These are phyloP conservation scores for Clonostachys rosea DNA, from an alignment of 2,329 filamentous ascomycete species.

Conservation along the genomic window DNA sequence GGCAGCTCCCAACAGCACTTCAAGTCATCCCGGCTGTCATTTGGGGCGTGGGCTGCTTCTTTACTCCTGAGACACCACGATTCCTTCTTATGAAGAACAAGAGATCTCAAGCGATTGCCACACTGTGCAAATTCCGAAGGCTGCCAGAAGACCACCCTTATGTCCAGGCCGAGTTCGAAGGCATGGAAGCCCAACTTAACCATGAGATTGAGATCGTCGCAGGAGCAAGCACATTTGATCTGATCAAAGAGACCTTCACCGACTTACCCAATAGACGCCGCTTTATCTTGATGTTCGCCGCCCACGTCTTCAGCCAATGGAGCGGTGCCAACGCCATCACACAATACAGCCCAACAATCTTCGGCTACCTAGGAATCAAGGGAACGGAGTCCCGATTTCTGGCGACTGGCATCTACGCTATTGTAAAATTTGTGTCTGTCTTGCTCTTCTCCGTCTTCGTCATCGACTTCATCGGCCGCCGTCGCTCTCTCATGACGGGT, in stretches of 20 bases:
- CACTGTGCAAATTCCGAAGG: constrained; percentile 11
- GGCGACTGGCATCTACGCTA: constrained; percentile 15
- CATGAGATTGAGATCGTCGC: constrained; percentile 24
- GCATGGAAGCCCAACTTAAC: constrained; percentile 21
- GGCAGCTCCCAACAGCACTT: constrained; percentile 16
- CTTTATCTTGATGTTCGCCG: constrained; percentile 20
- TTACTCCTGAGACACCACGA: constrained; percentile 16
- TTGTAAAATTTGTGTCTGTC: constrained; percentile 18
- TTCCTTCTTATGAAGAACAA: constrained; percentile 14
- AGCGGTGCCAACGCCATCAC: constrained; percentile 20
- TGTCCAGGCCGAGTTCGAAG: constrained; percentile 14
- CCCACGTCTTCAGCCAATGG: constrained; percentile 18
- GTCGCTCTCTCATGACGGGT: constrained; percentile 23
- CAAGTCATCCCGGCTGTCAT: constrained; percentile 15
- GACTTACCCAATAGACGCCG: constrained; percentile 16
- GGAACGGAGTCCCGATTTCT: constrained; percentile 14
- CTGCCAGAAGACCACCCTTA: constrained; percentile 19
- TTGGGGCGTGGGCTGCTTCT: constrained; percentile 14
- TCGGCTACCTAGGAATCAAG: constrained; percentile 16
- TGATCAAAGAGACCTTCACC: constrained; percentile 24
- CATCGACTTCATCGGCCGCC: constrained; percentile 20
- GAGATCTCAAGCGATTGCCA: constrained; percentile 7
- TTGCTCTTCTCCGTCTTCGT: constrained; percentile 18
- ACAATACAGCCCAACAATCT: constrained; percentile 18
- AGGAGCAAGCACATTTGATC: constrained; percentile 17